Conservation (phyloP, 2,329 filamentous ascomycete genomes). For the Paracorniculantispora psalliotae region DNA sequence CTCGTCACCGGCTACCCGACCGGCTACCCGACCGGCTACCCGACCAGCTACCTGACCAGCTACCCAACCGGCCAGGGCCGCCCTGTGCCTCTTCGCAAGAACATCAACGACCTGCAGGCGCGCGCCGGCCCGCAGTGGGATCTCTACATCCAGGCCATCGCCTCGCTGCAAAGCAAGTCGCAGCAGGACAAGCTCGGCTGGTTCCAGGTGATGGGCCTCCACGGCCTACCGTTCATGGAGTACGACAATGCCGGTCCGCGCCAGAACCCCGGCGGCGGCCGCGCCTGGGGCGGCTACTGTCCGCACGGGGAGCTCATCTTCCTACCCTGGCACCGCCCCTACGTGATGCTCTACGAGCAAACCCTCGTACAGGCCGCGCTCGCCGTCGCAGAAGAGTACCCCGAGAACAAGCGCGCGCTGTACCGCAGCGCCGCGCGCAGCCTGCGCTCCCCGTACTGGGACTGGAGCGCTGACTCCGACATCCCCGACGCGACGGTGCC, state of each 20-base stretch:
- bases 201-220: conserved; percentile 32
- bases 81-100: neutral
- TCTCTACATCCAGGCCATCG: conserved; percentile 35
- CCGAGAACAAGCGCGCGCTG: conserved; percentile 19
- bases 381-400: conserved; percentile 34
- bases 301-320: conserved; percentile 37
- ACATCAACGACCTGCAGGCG: conserved; percentile 36
- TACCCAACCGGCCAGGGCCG: neutral
- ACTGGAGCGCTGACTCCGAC: conserved; percentile 35
- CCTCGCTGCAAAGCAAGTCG: conserved; percentile 29
- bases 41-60: too few species aligned
- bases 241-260: conserved; percentile 24
- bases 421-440: conserved; percentile 34
- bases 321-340: conserved; percentile 44
- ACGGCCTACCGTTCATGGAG: conserved; percentile 25
- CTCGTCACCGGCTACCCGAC: neutral
- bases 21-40: neutral
- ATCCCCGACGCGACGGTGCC: conserved; percentile 29
- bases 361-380: conserved; percentile 34
- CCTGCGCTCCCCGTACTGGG: conserved; percentile 41
- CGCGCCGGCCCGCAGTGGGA: conserved; percentile 30
- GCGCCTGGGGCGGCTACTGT: conserved; percentile 27
- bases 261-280: neutral
- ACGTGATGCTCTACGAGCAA: conserved; percentile 46
- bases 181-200: conserved; percentile 36